A percentile compares a stretch with the other conserved stretches of the same genome.
phyloP scores from a whole-genome alignment of 2,329 filamentous ascomycete genomes.

The Ascochyta pisi region DNA sequence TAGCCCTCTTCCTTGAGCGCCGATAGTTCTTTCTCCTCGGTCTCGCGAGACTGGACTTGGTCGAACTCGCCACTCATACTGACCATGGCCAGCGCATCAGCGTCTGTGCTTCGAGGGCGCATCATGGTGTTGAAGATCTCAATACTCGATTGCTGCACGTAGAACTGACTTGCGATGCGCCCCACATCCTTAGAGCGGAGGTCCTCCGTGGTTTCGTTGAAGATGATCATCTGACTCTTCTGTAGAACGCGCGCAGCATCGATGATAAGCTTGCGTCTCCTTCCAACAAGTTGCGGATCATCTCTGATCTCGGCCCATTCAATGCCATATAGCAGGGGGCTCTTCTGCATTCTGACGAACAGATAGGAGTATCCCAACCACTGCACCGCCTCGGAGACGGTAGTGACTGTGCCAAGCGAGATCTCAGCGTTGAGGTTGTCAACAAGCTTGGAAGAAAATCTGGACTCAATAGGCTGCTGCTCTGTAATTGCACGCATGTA shows the following conservation, averaged over 20 bases:
- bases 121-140: conserved; percentile 98
- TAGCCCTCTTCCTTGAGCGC: conserved; percentile 69
- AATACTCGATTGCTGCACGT: conserved; percentile 90
- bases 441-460: conserved; percentile 89
- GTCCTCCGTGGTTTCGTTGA: conserved; percentile 93
- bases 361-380: conserved; percentile 99
- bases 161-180: conserved; percentile 95
- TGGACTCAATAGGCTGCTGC: conserved; percentile 96
- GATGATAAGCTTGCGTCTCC: conserved; percentile 83
- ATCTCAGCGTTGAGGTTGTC: conserved; percentile 98
- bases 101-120: conserved; percentile 82
- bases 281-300: conserved; percentile 85
- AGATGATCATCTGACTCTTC: conserved; percentile 98
- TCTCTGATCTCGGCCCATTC: conserved; percentile 90
- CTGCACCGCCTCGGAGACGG: conserved; percentile 88
- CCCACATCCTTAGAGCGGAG: conserved; percentile 94
- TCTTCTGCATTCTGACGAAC: conserved; percentile 94
- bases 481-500: conserved; percentile 93
- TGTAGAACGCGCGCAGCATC: conserved; percentile 87
- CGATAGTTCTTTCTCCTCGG: conserved; percentile 84
- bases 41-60: conserved; percentile 92
- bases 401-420: conserved; percentile 90
- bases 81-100: conserved; percentile 94
- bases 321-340: conserved; percentile 90
- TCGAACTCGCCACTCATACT: conserved; percentile 98